phyloP scores from a whole-genome alignment of 768 basidiomycete species.

The Suillus weaverae region DNA sequence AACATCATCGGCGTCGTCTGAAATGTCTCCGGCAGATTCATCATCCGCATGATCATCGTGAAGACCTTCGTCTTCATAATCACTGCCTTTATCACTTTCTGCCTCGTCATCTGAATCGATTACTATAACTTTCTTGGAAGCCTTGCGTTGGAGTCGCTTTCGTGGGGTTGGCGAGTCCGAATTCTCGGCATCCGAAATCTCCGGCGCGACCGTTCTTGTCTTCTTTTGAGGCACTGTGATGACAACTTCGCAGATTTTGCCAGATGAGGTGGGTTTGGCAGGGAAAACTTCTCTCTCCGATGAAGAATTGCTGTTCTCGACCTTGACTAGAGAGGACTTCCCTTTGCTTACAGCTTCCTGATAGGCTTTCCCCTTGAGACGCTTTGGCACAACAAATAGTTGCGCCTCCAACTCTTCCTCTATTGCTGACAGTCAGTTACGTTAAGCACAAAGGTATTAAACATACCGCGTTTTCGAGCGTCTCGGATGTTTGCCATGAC shows the following conservation, averaged over 20 bases:
- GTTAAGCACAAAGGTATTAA: background rate
- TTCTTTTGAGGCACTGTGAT: constrained; percentile 37
- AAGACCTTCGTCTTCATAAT: constrained; percentile 31
- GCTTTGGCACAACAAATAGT: constrained; percentile 52
- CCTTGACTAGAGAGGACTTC: constrained; percentile 23
- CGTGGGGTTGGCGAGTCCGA: constrained; percentile 38
- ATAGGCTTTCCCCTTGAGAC: constrained; percentile 75
- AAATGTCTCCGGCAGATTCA: constrained; percentile 37
- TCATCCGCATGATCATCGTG: constrained; percentile 28
- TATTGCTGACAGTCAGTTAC: constrained; percentile 22
- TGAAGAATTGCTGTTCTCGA: constrained; percentile 14
- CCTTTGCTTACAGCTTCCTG: constrained; percentile 54
- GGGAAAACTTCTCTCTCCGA: constrained; percentile 24
- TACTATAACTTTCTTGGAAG: constrained; percentile 38
- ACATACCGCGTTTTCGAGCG: constrained; percentile 59
- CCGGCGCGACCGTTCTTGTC: constrained; percentile 15
- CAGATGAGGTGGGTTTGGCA: constrained; percentile 36
- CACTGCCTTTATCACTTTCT: constrained; percentile 26
- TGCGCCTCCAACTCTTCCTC: constrained; percentile 55
- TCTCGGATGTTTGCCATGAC: constrained; percentile 67
- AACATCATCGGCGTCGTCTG: constrained; percentile 25
- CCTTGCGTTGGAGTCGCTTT: constrained; percentile 38
- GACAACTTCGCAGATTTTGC: constrained; percentile 57
- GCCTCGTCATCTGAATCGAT: constrained; percentile 57
- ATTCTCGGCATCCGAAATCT: constrained; percentile 32